Percentiles rank a stretch among this genome's conserved stretches.
Conservation (phyloP, 2,329 filamentous ascomycete genomes). For the Diaporthe citrichinensis region DNA sequence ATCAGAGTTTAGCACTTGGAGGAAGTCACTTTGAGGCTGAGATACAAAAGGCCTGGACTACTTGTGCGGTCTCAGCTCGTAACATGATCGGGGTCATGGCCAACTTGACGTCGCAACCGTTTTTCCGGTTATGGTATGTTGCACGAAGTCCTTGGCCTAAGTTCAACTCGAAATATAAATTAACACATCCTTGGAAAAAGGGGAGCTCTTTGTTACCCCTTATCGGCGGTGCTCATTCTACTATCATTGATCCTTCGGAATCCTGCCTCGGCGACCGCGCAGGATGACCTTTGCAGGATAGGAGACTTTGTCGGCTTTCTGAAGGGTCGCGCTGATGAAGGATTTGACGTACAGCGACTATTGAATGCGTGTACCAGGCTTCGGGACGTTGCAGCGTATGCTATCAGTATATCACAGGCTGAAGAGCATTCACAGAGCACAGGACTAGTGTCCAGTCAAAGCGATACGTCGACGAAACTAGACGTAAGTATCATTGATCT, state of each 20-base stretch:
- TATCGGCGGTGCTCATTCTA: background rate
- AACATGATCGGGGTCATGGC: background rate
- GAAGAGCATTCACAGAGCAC: background rate
- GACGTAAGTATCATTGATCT: background rate
- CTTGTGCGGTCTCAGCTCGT: background rate
- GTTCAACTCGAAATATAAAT: background rate
- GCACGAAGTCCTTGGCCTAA: background rate
- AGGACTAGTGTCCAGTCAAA: background rate
- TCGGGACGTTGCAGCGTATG: background rate
- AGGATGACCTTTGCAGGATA: background rate
- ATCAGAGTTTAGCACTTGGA: background rate
- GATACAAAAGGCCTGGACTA: background rate
- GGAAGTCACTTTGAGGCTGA: background rate
- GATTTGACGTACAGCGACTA: background rate
- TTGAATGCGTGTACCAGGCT: background rate
- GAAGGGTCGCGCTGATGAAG: background rate
- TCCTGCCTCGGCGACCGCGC: background rate
- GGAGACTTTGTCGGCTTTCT: background rate
- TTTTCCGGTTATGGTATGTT: slow-evolving; percentile 2
- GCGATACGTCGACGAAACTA: background rate
- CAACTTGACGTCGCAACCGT: background rate
- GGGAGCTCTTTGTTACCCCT: background rate
- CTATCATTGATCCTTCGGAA: background rate
- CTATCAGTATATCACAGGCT: background rate
- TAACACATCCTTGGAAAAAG: background rate